Percentiles rank a stretch among this genome's conserved stretches.
These are phyloP conservation scores for Hymenoscyphus fructigenus DNA, from an alignment of 2,329 filamentous ascomycete species.

Conservation along the genomic window DNA sequence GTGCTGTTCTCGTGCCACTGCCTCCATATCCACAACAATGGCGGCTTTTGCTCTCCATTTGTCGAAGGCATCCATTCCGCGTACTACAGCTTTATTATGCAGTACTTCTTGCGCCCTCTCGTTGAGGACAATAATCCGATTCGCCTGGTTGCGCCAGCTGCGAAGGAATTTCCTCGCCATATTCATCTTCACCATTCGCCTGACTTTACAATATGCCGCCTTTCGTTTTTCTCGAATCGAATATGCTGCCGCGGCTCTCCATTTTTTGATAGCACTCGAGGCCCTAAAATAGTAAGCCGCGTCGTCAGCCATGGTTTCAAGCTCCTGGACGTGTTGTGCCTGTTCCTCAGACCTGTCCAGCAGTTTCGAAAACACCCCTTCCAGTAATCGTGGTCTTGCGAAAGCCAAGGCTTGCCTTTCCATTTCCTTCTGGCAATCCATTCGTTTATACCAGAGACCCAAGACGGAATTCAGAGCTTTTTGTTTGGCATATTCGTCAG, in stretches of 20 bases:
- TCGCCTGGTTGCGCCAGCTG: slow-evolving; percentile 29
- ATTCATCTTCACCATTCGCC: slow-evolving; percentile 33
- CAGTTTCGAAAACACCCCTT: slow-evolving; percentile 25
- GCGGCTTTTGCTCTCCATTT: slow-evolving; percentile 33
- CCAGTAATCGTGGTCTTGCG: slow-evolving; percentile 25
- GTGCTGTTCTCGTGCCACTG: slow-evolving; percentile 24
- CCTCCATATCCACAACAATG: slow-evolving; percentile 32
- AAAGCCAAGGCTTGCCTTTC: slow-evolving; percentile 27
- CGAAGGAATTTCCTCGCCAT: slow-evolving; percentile 29
- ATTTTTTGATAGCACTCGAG: slow-evolving; percentile 31
- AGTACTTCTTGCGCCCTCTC: slow-evolving; percentile 29
- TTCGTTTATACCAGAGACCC: slow-evolving; percentile 27
- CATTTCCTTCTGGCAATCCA: slow-evolving; percentile 21
- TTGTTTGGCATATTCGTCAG: slow-evolving; percentile 24
- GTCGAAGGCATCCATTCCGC: slow-evolving; percentile 35
- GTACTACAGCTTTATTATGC: slow-evolving; percentile 29
- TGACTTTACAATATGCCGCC: slow-evolving; percentile 32
- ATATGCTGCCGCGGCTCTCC: slow-evolving; percentile 32
- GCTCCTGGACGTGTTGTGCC: slow-evolving; percentile 23
- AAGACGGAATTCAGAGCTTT: slow-evolving; percentile 29
- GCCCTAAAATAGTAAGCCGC: slow-evolving; percentile 35
- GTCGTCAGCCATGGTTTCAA: slow-evolving; percentile 30
- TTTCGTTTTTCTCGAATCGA: slow-evolving; percentile 35
- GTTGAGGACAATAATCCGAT: slow-evolving; percentile 31
- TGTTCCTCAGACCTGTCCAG: slow-evolving; percentile 20